Percentiles rank a stretch among this genome's conserved stretches.
Conservation (phyloP, 2,329 filamentous ascomycete genomes). For the Diplocarpon mali region DNA sequence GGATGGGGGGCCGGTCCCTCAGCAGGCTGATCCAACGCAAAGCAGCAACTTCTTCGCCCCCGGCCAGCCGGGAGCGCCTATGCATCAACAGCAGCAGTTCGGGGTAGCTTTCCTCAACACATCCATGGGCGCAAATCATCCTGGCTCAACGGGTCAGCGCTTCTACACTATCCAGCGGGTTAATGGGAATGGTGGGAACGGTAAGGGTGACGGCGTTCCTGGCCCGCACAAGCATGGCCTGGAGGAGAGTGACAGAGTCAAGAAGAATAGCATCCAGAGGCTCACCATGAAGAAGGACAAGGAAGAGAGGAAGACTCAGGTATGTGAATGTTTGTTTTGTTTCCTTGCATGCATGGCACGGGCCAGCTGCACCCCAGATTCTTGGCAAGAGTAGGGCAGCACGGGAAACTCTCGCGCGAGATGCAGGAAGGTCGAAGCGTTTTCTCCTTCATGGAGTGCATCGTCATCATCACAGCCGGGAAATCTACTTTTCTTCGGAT, state of each 20-base stretch:
- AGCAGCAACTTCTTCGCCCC: slow-evolving; percentile 25
- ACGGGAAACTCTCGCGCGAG: background rate
- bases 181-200: slow-evolving; percentile 65
- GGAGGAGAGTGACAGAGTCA: slow-evolving; percentile 65
- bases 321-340: slow-evolving; percentile 31
- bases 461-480: background rate
- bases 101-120: slow-evolving; percentile 33
- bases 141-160: slow-evolving; percentile 38
- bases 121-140: slow-evolving; percentile 32
- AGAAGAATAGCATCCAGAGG: slow-evolving; percentile 68
- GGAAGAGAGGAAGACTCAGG: slow-evolving; percentile 49
- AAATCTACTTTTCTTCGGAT: too few species aligned
- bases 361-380: slow-evolving; percentile 2
- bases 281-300: slow-evolving; percentile 53
- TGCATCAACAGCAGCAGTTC: slow-evolving; percentile 28
- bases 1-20: slow-evolving; percentile 20
- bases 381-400: slow-evolving; percentile 5
- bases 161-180: slow-evolving; percentile 70
- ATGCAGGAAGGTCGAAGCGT: background rate
- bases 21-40: slow-evolving; percentile 15
- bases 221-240: slow-evolving; percentile 67
- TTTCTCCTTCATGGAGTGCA: background rate
- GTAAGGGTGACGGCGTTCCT: slow-evolving; percentile 56
- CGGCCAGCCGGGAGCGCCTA: slow-evolving; percentile 16
- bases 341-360: background rate